These are phyloP conservation scores for Phytophthora sansomeana DNA, from an alignment of 352 stramenopile genomes.

Conservation along the genomic window DNA sequence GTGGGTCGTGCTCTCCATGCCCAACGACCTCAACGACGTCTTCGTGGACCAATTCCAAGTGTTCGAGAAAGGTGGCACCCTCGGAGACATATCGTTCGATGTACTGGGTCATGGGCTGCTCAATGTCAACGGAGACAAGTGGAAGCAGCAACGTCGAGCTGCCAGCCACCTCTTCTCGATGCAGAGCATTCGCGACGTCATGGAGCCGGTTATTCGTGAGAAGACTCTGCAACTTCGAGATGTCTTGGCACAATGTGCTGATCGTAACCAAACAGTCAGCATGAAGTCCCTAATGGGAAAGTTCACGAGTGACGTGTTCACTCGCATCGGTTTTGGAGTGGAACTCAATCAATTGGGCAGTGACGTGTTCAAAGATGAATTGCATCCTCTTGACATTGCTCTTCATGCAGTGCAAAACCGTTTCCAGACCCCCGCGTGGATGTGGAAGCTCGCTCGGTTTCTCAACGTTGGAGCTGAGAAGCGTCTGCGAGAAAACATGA, in stretches of 20 bases:
- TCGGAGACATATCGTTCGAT: slow-evolving; percentile 35
- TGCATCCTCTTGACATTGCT: slow-evolving; percentile 39
- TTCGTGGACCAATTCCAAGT: slow-evolving; percentile 52
- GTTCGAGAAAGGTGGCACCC: slow-evolving; percentile 41
- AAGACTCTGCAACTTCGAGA: slow-evolving; percentile 37
- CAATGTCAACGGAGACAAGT: slow-evolving; percentile 42
- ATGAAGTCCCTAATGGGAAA: slow-evolving; percentile 51
- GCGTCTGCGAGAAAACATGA: slow-evolving; percentile 30
- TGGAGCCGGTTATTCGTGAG: slow-evolving; percentile 37
- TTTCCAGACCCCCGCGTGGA: slow-evolving; percentile 45
- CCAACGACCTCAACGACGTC: slow-evolving; percentile 31
- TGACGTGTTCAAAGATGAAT: slow-evolving; percentile 22
- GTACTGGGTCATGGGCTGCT: slow-evolving; percentile 63
- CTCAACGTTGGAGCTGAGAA: slow-evolving; percentile 38
- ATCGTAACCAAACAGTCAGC: slow-evolving; percentile 7
- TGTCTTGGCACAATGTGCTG: slow-evolving; percentile 19
- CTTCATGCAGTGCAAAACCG: slow-evolving; percentile 49
- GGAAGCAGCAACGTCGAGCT: slow-evolving; percentile 55
- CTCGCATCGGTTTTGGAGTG: slow-evolving; percentile 70
- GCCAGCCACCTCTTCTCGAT: slow-evolving; percentile 79
- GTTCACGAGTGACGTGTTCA: slow-evolving; percentile 77
- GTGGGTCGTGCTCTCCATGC: slow-evolving; percentile 44
- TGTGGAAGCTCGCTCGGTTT: slow-evolving; percentile 48
- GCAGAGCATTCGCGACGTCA: slow-evolving; percentile 26
- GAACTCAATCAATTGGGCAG: slow-evolving; percentile 47